Conservation (phyloP, 2,329 filamentous ascomycete genomes). For the Botrytis fragariae region DNA sequence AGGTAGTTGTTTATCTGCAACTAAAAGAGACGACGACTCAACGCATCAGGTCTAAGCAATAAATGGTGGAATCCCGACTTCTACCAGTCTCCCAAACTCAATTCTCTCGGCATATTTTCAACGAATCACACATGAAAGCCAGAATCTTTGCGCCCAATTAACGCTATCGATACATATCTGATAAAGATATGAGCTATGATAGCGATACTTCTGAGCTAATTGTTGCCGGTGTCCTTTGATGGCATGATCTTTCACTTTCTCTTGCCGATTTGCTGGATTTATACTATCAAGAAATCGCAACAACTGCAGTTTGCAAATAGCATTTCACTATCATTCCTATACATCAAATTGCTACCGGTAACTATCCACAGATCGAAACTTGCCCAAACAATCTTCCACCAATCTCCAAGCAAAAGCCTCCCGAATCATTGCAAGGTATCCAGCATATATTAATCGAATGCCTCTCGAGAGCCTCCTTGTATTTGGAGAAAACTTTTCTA, state of each 20-base stretch:
- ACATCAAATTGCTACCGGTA: fast-evolving
- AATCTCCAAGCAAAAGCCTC: neutral
- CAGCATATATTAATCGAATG: neutral
- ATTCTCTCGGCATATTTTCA: neutral
- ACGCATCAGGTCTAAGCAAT: neutral
- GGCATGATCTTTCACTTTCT: too few species aligned
- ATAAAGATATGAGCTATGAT: neutral
- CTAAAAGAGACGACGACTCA: fast-evolving
- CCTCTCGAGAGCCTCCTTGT: neutral
- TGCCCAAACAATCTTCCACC: neutral
- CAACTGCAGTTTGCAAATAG: neutral
- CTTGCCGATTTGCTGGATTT: neutral
- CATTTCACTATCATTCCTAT: fast-evolving
- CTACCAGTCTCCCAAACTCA: neutral
- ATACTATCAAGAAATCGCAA: neutral
- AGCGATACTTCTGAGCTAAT: fast-evolving
- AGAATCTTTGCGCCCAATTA: neutral
- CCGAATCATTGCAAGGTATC: neutral
- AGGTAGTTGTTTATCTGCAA: fast-evolving
- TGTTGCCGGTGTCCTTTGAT: too few species aligned
- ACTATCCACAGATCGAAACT: neutral
- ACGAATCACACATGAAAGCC: fast-evolving
- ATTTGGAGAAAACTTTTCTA: fast-evolving
- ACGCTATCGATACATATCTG: neutral
- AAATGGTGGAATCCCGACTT: neutral